Evolutionary conservation across 495 filamentous ascomycete genomes (phyloP), one percentile per base, ranked within the genome.

Genomic region (Beverwykella pulmonaria): DNA sequence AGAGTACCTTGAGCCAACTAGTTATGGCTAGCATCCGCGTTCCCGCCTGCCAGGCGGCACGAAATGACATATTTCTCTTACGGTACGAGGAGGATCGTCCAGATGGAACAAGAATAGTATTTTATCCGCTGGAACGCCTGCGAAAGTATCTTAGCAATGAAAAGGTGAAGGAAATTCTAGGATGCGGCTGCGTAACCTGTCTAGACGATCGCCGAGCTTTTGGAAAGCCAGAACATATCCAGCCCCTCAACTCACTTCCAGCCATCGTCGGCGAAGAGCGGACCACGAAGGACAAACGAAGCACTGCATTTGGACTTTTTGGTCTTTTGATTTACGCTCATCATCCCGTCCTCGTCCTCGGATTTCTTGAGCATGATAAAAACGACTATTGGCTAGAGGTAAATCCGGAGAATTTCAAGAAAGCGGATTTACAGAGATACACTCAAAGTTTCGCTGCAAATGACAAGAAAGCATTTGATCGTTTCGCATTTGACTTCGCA

Each of bases 261-360:
- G 27, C 32, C 23, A 55, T 63, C 19, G 41, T 34, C 19, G 60
- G 60, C 14, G 26, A 27, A 47, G 60, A n/a, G 1, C 10, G 20
- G 2, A 9, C 1, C 22, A 20, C 47, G 14, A 41, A 65, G 29
- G 53, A 49, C 23, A 59, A 32, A 12, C 10, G 29, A 20, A 65
- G 20, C 19, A 50, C 53, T 14, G 63, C 63, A 3, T 59, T 19
- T 50, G 25, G 49, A 14, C 46, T 65, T 12, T 65, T 65, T 32
- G 39, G 23, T 1, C 46, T 65, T 3, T 26, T 65, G 0, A 59
- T 59, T 20, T 59, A 50, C 36, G 48, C 53, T n/a, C 26, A 23
- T 10, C 55, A 59, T 46, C 63, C 63, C 1, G 5, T 53, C 3
- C 26, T 65, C 27, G 59, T 65, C 27, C 47, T 65, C 10, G 63